Evolutionary conservation across 352 stramenopile genomes (phyloP).

Genomic region (Phytophthora rubi): DNA sequence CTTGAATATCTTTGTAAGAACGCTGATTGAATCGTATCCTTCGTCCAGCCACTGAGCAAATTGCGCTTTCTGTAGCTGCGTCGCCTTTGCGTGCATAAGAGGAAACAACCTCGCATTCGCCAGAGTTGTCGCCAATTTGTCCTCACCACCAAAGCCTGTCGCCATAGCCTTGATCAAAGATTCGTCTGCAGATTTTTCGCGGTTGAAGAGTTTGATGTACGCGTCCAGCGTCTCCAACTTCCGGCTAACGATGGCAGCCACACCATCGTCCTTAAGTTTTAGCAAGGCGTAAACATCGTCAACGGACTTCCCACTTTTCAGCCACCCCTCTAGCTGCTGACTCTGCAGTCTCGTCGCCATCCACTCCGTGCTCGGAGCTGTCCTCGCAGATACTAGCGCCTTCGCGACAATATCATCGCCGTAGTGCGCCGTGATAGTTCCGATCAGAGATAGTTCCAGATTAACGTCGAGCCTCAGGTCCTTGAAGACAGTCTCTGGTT

Average conservation of each 20-base stretch:
- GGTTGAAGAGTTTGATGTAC: slow-evolving; percentile 7
- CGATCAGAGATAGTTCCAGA: neutral
- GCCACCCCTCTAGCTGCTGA: neutral
- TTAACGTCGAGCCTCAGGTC: neutral
- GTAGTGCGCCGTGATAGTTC: neutral
- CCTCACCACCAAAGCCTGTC: neutral
- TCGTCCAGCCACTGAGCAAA: neutral
- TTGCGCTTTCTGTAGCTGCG: neutral
- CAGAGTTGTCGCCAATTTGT: neutral
- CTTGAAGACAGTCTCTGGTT: neutral
- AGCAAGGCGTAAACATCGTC: neutral
- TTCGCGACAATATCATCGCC: neutral
- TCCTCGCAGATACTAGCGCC: neutral
- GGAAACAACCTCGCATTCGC: neutral
- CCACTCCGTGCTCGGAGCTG: neutral
- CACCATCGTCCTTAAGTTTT: neutral
- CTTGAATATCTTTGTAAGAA: neutral
- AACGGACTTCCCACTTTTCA: slow-evolving; percentile 1
- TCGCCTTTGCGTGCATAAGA: neutral
- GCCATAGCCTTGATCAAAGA: neutral
- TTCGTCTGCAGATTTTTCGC: neutral
- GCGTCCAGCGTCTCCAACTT: slow-evolving; percentile 4
- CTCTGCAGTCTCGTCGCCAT: neutral
- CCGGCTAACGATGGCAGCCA: neutral
- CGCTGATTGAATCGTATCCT: neutral